Evolutionary conservation across 2,329 filamentous ascomycete genomes (phyloP).

Genomic region (Ustulina deusta): DNA sequence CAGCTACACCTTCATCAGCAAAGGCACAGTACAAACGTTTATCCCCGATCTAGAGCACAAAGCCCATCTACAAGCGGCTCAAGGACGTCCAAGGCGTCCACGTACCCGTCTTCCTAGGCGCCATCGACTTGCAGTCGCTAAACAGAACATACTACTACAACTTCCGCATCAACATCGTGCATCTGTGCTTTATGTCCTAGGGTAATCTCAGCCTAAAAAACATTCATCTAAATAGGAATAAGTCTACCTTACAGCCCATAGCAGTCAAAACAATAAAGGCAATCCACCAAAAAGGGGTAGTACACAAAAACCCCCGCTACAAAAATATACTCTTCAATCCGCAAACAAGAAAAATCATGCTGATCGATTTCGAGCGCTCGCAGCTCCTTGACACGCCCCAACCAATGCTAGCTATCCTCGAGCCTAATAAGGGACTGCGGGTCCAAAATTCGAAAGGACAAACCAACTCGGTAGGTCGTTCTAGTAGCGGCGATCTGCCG

Average conservation of each 20-base stretch:
- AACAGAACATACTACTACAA: constrained; percentile 52
- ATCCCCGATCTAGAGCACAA: constrained; percentile 53
- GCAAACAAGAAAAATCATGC: constrained; percentile 45
- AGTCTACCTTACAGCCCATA: constrained; percentile 14
- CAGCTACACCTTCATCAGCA: constrained; percentile 59
- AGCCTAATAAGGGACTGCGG: constrained; percentile 42
- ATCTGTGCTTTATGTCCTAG: constrained; percentile 53
- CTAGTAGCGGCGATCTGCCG: no score
- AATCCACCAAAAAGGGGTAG: constrained; percentile 46
- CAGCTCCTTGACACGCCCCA: constrained; percentile 39
- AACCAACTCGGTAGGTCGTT: constrained; percentile 12
- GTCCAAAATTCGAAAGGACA: constrained; percentile 12
- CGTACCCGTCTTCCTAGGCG: constrained; percentile 56
- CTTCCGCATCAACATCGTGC: constrained; percentile 49
- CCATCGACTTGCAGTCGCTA: constrained; percentile 53
- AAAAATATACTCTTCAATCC: constrained; percentile 49
- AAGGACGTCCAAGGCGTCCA: constrained; percentile 51
- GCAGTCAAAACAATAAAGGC: constrained; percentile 32
- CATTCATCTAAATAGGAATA: constrained; percentile 7
- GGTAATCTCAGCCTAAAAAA: constrained; percentile 43
- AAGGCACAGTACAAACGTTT: constrained; percentile 54
- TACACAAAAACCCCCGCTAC: constrained; percentile 45
- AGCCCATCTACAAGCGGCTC: constrained; percentile 52
- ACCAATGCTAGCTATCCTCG: constrained; percentile 37
- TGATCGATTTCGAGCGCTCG: constrained; percentile 52